Percentiles rank a stretch among this genome's conserved stretches.
Conservation (phyloP, 2,329 filamentous ascomycete species). For the Fusarium haematococcum region DNA sequence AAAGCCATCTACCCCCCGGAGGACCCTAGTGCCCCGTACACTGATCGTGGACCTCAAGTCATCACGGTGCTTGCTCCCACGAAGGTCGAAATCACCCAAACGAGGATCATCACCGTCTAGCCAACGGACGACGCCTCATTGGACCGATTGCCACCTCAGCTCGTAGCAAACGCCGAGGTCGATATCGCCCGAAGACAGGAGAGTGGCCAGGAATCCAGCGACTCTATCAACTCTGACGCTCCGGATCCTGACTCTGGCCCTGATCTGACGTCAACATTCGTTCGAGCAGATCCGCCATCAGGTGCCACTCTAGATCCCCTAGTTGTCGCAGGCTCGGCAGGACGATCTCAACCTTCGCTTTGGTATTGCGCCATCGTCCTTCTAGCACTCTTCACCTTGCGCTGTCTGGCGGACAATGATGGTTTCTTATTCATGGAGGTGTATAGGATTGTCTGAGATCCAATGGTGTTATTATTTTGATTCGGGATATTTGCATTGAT, state of each 20-base stretch:
- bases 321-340: slow-evolving; percentile 5
- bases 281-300: not conserved
- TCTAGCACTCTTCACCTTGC: not conserved
- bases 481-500: slow-evolving; percentile 25
- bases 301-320: not conserved
- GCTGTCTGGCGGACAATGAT: not conserved
- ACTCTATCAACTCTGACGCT: not conserved
- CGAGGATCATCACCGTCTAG: slow-evolving; percentile 29
- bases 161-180: not conserved
- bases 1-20: not conserved
- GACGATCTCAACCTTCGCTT: not conserved
- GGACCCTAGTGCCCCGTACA: not conserved
- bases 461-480: not conserved
- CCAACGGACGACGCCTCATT: slow-evolving; percentile 21
- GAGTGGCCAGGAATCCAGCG: not conserved
- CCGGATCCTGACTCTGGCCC: not conserved
- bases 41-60: slow-evolving; percentile 17
- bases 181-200: slow-evolving; percentile 6
- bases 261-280: not conserved
- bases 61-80: slow-evolving; percentile 43
- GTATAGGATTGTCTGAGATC: not conserved
- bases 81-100: slow-evolving; percentile 33
- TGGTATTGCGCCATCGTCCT: not conserved
- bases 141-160: not conserved
- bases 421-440: not conserved